Evolutionary conservation across 352 stramenopile species (phyloP), one percentile per base, ranked within the genome.

Genomic region (Globisporangium radiosum): DNA sequence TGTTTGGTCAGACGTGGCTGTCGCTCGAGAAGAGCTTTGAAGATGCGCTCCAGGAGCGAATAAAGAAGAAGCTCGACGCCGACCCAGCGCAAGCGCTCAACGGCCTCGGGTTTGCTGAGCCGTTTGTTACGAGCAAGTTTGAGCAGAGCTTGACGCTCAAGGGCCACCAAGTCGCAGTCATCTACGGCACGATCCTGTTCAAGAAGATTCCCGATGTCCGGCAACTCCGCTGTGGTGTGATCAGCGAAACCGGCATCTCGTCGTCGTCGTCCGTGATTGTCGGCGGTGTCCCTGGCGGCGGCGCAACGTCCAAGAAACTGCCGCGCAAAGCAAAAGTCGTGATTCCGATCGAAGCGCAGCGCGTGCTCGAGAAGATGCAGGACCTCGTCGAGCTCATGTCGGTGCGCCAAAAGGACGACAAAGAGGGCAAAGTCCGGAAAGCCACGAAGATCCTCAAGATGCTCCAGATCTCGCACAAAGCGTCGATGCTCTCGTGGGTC

Each of bases 371-470:
- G 53, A 95, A 95, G 58, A 94, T 92, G 80, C 85, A 95, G 59
- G 86, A 93, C 50, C 64, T 95, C 1, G 79, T 95, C 43, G 83
- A 94, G 57, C 66, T 94, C 3, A 95, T 95, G 86, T 76, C 85
- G 4, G 87, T 88, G 37, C 82, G 84, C 4, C 84, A 92, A 62
- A 95, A 95, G 62, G 86, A 95, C 55, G 86, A 94, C 67, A 94
- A 95, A 63, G 86, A 95, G 72, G 83, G 70, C 9, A 95, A 94
- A 65, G 86, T 94, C n/a, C 75, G 86, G 10, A 95, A 95, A 53
- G 86, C 86, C 0, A 94, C 84, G 4, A 95, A 95, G 65, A 94
- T 95, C 61, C 51, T 95, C 33, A 92, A 93, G 66, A 91, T 95
- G 82, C 72, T 95, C 19, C 84, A 94, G 59, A 81, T 94, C 10